Evolutionary conservation across 257 asterid genomes (phyloP).

Genomic region (Hygrophila difformis): DNA sequence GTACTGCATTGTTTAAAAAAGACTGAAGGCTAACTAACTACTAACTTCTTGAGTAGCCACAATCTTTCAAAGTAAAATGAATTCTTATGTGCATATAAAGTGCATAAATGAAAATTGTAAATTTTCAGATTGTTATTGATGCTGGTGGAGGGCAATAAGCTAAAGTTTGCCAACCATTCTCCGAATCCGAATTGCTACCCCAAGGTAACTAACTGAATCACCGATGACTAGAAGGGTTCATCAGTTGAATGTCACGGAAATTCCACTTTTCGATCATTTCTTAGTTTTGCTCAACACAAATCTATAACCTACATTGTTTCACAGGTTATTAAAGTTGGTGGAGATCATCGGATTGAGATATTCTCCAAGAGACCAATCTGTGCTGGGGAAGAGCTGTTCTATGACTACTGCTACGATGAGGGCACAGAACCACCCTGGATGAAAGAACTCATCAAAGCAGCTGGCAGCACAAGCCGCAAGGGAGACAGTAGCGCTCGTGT

Average conservation of each 20-base stretch:
- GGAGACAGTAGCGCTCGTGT: too few relatives aligned
- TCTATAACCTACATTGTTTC: slow-evolving; percentile 17
- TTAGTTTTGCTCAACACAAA: too few relatives aligned
- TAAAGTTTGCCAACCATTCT: slow-evolving; percentile 91
- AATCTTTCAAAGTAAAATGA: too few relatives aligned
- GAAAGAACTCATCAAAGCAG: slow-evolving; percentile 72
- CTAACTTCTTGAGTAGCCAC: too few relatives aligned
- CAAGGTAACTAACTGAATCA: slow-evolving; percentile 36
- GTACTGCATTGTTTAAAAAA: too few relatives aligned
- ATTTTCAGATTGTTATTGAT: slow-evolving; percentile 95
- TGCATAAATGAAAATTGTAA: too few relatives aligned
- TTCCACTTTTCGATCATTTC: too few relatives aligned
- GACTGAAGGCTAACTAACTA: too few relatives aligned
- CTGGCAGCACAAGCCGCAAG: too few relatives aligned
- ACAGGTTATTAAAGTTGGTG: slow-evolving; percentile 92
- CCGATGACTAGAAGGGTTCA: too few relatives aligned
- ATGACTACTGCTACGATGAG: slow-evolving; percentile 75
- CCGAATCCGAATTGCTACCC: slow-evolving; percentile 94
- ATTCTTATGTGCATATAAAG: too few relatives aligned
- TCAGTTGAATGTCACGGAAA: too few relatives aligned
- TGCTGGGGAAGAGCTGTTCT: slow-evolving; percentile 86
- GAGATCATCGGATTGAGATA: slow-evolving; percentile 89
- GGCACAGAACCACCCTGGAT: slow-evolving; percentile 95
- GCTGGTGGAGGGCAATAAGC: slow-evolving; percentile 87
- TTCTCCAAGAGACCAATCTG: slow-evolving; percentile 72